A percentile compares a stretch with the other conserved stretches of the same genome.
These are phyloP conservation scores for Tetragonia tetragonoides DNA, from an alignment of 148 eudicot genomes.

Conservation along the genomic window DNA sequence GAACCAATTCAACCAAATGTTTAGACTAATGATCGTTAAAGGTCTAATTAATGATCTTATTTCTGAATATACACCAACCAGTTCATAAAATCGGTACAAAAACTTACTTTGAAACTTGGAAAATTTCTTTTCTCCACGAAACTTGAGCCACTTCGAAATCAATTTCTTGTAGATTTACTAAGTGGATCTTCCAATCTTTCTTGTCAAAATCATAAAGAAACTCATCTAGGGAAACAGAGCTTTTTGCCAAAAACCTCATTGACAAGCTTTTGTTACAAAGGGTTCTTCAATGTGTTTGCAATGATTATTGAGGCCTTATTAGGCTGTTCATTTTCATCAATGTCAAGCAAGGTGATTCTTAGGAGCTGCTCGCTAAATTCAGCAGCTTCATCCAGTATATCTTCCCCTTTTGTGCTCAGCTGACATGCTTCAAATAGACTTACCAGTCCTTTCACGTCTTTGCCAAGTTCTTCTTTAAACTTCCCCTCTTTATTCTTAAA, in stretches of 20 bases:
- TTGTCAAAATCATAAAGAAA: background rate
- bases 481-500: conserved; percentile 34
- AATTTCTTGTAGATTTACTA: conserved; percentile 8
- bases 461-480: conserved; percentile 26
- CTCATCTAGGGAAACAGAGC: background rate
- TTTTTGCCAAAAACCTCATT: background rate
- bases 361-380: conserved; percentile 32
- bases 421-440: conserved; percentile 57
- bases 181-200: conserved; percentile 7
- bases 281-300: conserved; percentile 26
- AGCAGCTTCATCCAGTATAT: conserved; percentile 39
- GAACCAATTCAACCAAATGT: too few relatives aligned
- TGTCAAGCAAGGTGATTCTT: conserved; percentile 4
- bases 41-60: background rate
- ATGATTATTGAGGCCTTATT: conserved; percentile 23
- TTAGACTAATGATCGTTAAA: background rate
- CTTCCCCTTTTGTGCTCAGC: conserved; percentile 44
- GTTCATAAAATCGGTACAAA: background rate
- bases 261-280: conserved; percentile 16
- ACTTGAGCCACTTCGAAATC: conserved; percentile 25
- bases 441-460: conserved; percentile 37
- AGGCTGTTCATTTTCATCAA: conserved; percentile 5
- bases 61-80: too few relatives aligned
- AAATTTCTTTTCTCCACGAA: conserved; percentile 30
- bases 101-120: conserved; percentile 39